Evolutionary conservation across 441 rosid genomes (phyloP).

Genomic region (Macaranga tanarius): DNA sequence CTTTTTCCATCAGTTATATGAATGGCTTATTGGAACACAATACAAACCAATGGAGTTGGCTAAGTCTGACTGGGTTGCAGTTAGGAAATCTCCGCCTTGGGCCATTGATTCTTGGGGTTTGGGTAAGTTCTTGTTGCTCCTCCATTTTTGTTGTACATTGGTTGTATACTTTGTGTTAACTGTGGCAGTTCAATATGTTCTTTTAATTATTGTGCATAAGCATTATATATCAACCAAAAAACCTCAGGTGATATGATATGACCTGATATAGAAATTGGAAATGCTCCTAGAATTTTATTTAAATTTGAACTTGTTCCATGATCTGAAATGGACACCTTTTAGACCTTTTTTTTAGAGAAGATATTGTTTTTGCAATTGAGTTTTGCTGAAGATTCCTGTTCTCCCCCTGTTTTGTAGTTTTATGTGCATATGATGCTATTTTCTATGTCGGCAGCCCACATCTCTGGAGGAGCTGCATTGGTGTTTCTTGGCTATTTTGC

Average conservation of each 20-base stretch:
- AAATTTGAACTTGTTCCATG: background rate
- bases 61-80: slow-evolving; percentile 89
- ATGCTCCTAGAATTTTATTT: background rate
- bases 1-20: slow-evolving; percentile 67
- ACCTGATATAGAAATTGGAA: background rate
- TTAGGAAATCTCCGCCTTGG: slow-evolving; percentile 99
- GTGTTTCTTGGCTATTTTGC: too few species aligned
- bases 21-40: slow-evolving; percentile 91
- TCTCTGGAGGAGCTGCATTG: too few species aligned
- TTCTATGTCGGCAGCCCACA: too few species aligned
- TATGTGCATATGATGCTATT: too few species aligned
- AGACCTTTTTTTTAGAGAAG: background rate
- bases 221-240: background rate
- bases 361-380: background rate
- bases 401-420: too few species aligned
- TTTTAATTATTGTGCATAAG: background rate
- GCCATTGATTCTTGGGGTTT: slow-evolving; percentile 99
- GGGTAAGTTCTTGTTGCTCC: slow-evolving; percentile 52
- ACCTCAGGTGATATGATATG: background rate
- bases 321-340: background rate
- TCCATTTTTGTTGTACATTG: background rate
- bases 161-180: background rate
- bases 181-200: background rate
- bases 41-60: slow-evolving; percentile 90
- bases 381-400: background rate